These are phyloP conservation scores for Colletotrichum sp. DNA, from an alignment of 2,329 filamentous ascomycete species.

Conservation along the genomic window DNA sequence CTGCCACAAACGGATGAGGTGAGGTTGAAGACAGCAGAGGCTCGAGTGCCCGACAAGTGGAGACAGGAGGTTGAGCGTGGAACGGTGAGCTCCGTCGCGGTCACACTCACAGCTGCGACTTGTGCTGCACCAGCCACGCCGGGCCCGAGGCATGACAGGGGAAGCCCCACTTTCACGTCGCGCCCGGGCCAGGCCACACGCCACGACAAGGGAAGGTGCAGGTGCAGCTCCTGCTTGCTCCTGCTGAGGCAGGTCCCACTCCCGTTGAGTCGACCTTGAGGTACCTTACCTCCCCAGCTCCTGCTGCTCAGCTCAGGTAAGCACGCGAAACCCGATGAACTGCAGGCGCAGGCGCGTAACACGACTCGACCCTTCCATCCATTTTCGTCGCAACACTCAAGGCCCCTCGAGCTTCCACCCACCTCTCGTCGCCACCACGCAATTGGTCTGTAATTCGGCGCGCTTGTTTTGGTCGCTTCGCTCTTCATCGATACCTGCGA, in stretches of 20 bases:
- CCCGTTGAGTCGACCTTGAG: neutral
- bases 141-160: neutral
- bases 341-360: conserved; percentile 19
- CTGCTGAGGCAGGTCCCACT: neutral
- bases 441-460: neutral
- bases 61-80: conserved; percentile 1
- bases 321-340: conserved; percentile 22
- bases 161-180: neutral
- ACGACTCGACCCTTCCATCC: conserved; percentile 16
- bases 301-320: conserved; percentile 18
- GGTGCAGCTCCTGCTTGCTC: neutral
- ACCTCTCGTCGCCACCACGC: conserved; percentile 10
- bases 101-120: neutral
- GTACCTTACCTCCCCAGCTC: conserved; percentile 8
- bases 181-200: neutral
- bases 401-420: neutral
- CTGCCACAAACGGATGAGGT: neutral
- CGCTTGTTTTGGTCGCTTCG: neutral
- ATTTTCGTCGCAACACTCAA: conserved; percentile 20
- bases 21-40: neutral
- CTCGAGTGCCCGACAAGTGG: neutral
- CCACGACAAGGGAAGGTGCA: conserved; percentile 14
- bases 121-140: conserved; percentile 11
- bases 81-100: conserved; percentile 2
- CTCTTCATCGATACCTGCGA: neutral